Base-by-base conservation (phyloP, 148 eudicot species). In the Camellia japonica region DNA sequence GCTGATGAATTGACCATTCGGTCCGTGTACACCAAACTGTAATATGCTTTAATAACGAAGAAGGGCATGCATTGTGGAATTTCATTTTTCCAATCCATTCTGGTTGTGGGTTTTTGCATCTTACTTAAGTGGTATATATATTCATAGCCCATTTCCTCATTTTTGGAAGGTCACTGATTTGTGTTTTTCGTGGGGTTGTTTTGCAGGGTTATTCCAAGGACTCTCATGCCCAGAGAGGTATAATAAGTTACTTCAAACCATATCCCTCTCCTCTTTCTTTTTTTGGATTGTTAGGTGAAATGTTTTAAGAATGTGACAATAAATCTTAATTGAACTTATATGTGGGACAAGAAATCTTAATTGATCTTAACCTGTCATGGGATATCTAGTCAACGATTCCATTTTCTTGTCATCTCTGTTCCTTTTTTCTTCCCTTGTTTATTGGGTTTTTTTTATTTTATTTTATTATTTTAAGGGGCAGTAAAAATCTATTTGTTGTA, bases 161-260 rank as follows among this genome's bases (percentile, higher is more conserved):
- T 70, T 46, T 46, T 16, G 52, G 52, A 12, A 49, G 10, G 55
- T n/a, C 5, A 49, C 41, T 68, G 12, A 46, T 9, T 23, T 0
- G 16, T 74, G 15, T 20, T 8, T 20, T 41, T 44, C 23, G 0
- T 20, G 42, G 60, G 75, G 42, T 41, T 87, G 67, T 80, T 54
- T 80, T 88, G 87, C 93, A 95, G 98, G 84, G 90, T 95, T 51
- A 95, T 95, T 81, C 98, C 98, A 51, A 90, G 92, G 90, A 93
- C 93, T 74, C 92, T 95, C 30, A 91, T 90, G 92, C 89, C 94
- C 47, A 88, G 87, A 80, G 98, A 92, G 98, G 98, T 95, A 89
- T 49, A 20, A 46, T 64, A 67, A 70, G 54, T 76, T 73, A 77
- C 83, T 82, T 77, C 47, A 77, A 83, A 75, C 85, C 79, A 76